Base-by-base conservation (phyloP, 306 rosid species). In the Alnus glutinosa region DNA sequence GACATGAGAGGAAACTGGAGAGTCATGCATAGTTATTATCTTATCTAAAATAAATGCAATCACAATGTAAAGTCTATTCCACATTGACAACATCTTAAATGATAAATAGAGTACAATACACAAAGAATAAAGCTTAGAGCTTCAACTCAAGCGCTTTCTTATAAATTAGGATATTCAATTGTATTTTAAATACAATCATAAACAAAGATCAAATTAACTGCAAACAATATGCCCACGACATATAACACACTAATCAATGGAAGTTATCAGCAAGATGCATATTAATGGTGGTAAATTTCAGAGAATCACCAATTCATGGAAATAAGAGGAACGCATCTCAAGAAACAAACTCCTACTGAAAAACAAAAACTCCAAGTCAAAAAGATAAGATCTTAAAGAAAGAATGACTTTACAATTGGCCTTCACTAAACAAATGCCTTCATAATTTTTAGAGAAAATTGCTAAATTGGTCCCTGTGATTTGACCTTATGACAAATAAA, bases 1-100 rank as follows among this genome's bases (percentile, higher is more conserved):
- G 95, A 87, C 74, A 92, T 74, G 80, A 95, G 94, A 83, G 98
- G 97, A 86, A 95, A 95, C 97, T 95, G 98, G 86, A 92, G 71
- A 66, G 64, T 76, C 81, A 77, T 47, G 19, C 39, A 78, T 58
- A 36, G 71, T 62, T 44, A 72, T 46, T 78, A 78, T 80, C 81
- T 73, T 67, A 82, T 51, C 79, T 64, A 73, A 61, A 78, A 73
- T 81, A 76, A 81, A 46, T 14, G 44, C 55, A 83, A 77, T 28
- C 83, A 18, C 37, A 76, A 46, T 55, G 77, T 30, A 69, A 57
- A 44, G 54, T 62, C 61, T 73, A 55, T 85, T 76, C 58, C 70
- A 80, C 23, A 78, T 52, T 77, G 77, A 78, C 4, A 51, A 46
- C 18, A 48, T 46, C 32, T 13, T 23, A 50, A 71, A 47, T 30